Evolutionary conservation across 2,329 filamentous ascomycete species (phyloP).

Genomic region (Triangularia setosa): DNA sequence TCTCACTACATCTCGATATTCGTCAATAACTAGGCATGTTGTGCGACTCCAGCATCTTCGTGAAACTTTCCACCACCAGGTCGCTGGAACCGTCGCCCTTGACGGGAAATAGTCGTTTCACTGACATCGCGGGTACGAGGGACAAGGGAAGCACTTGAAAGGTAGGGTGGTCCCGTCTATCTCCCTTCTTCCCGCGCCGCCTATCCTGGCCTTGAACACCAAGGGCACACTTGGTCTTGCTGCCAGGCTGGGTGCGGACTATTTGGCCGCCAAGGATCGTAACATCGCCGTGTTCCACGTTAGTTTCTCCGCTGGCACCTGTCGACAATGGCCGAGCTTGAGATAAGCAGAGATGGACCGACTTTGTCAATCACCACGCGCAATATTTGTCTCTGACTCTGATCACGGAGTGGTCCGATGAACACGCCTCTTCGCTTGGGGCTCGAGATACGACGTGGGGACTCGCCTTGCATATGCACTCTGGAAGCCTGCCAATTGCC

Average conservation of each 20-base stretch:
- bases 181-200: background rate
- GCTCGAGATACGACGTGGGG: background rate
- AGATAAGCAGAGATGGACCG: background rate
- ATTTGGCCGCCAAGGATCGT: background rate
- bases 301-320: constrained; percentile 5
- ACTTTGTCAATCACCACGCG: background rate
- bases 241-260: background rate
- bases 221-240: background rate
- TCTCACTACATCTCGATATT: too few species aligned
- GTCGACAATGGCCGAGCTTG: background rate
- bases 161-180: background rate
- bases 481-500: background rate
- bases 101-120: too few species aligned
- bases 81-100: background rate
- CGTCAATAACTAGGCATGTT: background rate
- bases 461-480: constrained; percentile 2
- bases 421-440: background rate
- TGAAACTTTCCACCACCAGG: background rate
- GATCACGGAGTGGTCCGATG: background rate
- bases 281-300: background rate
- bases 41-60: background rate
- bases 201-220: background rate
- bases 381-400: background rate
- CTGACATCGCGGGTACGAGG: background rate
- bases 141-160: background rate